Evolutionary conservation across 2,329 filamentous ascomycete genomes (phyloP), one percentile per base, ranked within the genome.

Genomic region (Aspergillus sclerotialis): DNA sequence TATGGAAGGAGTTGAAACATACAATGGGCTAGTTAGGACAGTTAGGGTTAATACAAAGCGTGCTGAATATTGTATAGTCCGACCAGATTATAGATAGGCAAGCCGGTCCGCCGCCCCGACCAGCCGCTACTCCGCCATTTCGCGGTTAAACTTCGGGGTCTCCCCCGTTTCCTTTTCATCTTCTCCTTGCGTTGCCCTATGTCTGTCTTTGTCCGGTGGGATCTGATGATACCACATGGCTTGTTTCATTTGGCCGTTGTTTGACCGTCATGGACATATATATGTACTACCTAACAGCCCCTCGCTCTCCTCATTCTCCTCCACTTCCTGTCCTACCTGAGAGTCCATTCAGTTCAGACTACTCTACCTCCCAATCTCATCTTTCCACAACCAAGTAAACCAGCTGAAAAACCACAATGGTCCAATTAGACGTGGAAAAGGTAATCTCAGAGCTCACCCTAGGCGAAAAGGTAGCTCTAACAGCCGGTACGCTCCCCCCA

Each of bases 401-500:
- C 14, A 23, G 11, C 18, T 8, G 28, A 26, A 12, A 7, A 12
- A 11, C 28, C 43, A 55, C 25, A 23, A 63, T 61, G 60, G 40
- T 52, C 32, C 51, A 48, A 12, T 47, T 58, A 25, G 57, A 64
- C 32, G 53, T 64, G 17, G 61, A 64, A 44, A 66, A 72, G 46
- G 75, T 76, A 45, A 53, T 80, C 23, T 60, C 65, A 28, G 61
- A 63, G 42, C 55, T 80, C 26, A 73, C 67, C 7, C 52, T 75
- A 28, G 71, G 76, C 35, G 76, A 81, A 52, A 80, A 80, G 62
- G 73, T 73, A 42, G 43, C 52, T 33, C 49, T 62, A 17, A 58
- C 55, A 35, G 49, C 58, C 30, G 60, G 60, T 62, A 45, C 41
- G 49, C n/a, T n/a, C n/a, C n/a, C n/a, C n/a, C n/a, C n/a, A n/a